phyloP scores from a whole-genome alignment of 495 filamentous ascomycete genomes.

The Xylaria cubensis region DNA sequence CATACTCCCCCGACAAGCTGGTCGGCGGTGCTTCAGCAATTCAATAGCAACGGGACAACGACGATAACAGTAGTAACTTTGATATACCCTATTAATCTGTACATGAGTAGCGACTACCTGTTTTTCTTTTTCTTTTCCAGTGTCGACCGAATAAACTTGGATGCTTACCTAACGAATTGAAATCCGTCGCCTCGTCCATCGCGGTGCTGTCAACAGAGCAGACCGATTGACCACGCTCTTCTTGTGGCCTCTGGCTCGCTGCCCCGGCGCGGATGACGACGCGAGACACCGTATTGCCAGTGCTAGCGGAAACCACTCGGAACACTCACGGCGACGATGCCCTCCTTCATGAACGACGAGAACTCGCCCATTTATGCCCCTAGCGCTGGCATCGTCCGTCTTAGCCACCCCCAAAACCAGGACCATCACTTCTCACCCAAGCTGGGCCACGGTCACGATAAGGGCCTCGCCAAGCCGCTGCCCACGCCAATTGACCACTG shows the following conservation, averaged over 20 bases:
- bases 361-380: conserved; percentile 54
- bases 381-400: conserved; percentile 43
- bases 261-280: conserved; percentile 16
- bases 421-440: conserved; percentile 35
- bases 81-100: conserved; percentile 1
- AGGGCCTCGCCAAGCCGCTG: conserved; percentile 30
- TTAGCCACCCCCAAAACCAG: conserved; percentile 42
- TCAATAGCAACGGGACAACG: conserved; percentile 3
- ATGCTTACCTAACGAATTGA: conserved; percentile 19
- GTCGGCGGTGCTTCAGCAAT: not conserved
- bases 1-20: conserved; percentile 10
- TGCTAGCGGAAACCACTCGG: conserved; percentile 28
- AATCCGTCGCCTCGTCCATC: conserved; percentile 8
- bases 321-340: conserved; percentile 51
- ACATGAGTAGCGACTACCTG: conserved; percentile 21
- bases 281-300: conserved; percentile 6
- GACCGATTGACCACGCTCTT: not conserved
- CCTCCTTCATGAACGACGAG: conserved; percentile 63
- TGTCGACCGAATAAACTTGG: not conserved
- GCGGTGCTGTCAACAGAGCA: not conserved
- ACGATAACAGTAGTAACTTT: not conserved
- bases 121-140: not conserved
- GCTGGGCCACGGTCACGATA: conserved; percentile 38
- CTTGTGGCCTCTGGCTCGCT: conserved; percentile 7
- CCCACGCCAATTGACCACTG: conserved; percentile 41